These are phyloP conservation scores for Hippophae gyantsensis DNA, from an alignment of 306 rosid genomes.

Conservation along the genomic window DNA sequence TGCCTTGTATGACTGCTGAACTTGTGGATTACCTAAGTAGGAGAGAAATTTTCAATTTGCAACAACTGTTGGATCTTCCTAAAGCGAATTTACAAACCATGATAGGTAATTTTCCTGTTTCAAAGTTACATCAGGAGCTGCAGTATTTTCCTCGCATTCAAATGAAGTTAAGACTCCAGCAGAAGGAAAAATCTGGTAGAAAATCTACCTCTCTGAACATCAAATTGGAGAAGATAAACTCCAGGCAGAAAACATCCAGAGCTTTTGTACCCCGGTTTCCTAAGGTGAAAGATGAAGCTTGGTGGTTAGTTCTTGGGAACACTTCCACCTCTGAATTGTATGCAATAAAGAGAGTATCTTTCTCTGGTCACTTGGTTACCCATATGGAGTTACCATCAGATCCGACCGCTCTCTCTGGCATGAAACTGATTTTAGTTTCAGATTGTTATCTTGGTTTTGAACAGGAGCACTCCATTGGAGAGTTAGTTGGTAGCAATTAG, in stretches of 20 bases:
- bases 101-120: conserved; percentile 61
- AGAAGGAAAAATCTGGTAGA: conserved; percentile 31
- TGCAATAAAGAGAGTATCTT: conserved; percentile 75
- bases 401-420: conserved; percentile 40
- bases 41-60: conserved; percentile 46
- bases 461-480: conserved; percentile 60
- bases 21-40: conserved; percentile 44
- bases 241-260: conserved; percentile 48
- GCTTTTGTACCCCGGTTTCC: conserved; percentile 88
- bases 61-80: conserved; percentile 59
- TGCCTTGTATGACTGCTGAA: conserved; percentile 72
- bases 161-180: conserved; percentile 52
- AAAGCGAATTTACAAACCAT: conserved; percentile 50
- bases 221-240: conserved; percentile 66
- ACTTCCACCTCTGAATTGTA: conserved; percentile 56
- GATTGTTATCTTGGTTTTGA: conserved; percentile 90
- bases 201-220: conserved; percentile 36
- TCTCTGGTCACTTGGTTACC: conserved; percentile 62
- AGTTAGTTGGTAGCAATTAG: conserved; percentile 4
- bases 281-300: conserved; percentile 94
- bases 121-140: conserved; percentile 73
- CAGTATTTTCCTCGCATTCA: conserved; percentile 63
- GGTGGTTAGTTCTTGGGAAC: conserved; percentile 96
- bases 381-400: conserved; percentile 64
- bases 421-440: conserved; percentile 66